Percentiles rank a stretch among this genome's conserved stretches.
Evolutionary conservation across 331 rosid species (phyloP).

Genomic region (Rosa hybrid): DNA sequence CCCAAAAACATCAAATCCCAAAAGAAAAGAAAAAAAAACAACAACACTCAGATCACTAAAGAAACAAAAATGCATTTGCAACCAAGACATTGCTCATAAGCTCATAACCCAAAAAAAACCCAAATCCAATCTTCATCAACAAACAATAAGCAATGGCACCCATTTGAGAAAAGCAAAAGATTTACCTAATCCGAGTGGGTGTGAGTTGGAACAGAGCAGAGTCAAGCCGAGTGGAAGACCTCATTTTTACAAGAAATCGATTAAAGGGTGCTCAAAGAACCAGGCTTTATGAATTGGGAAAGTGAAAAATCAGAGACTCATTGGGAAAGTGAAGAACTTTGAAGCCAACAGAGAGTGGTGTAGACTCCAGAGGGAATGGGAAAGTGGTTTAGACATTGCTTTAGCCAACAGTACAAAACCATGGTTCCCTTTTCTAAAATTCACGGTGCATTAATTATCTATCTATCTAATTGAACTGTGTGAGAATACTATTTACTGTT

Average conservation of each 20-base stretch:
- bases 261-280: not conserved
- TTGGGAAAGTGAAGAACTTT: conserved; percentile 13
- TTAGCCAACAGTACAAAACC: no score
- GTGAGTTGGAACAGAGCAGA: conserved; percentile 92
- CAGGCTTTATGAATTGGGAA: conserved; percentile 9
- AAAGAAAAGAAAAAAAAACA: not conserved
- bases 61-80: conserved; percentile 11
- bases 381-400: no score
- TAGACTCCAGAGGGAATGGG: no score
- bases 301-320: conserved; percentile 33
- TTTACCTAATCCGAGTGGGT: conserved; percentile 90
- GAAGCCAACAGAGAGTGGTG: not conserved
- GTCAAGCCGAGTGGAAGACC: conserved; percentile 72
- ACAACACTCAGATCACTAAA: conserved; percentile 24
- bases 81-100: not conserved
- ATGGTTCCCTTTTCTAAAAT: no score
- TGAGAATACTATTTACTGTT: no score
- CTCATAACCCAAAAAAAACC: not conserved
- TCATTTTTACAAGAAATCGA: conserved; percentile 44
- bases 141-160: conserved; percentile 9
- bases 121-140: conserved; percentile 13
- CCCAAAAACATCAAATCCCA: conserved; percentile 22
- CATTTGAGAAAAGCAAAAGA: conserved; percentile 22
- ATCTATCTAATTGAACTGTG: no score
- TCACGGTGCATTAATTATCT: no score